These are phyloP conservation scores for Zoysia japonica DNA, from an alignment of 176 grass and related monocot genomes.

Conservation along the genomic window DNA sequence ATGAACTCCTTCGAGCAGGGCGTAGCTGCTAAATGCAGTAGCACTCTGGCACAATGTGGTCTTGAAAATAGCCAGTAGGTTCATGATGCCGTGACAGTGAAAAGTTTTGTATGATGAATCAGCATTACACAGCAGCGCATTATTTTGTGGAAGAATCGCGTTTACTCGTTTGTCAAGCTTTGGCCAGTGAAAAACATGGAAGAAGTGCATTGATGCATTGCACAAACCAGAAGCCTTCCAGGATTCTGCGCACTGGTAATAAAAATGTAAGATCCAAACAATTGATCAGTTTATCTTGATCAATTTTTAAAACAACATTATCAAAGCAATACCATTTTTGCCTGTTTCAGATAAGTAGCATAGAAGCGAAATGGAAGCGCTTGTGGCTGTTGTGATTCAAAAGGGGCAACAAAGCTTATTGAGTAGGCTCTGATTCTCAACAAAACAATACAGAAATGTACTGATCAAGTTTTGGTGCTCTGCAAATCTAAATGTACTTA, in stretches of 20 bases:
- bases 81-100: background rate
- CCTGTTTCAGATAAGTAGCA: background rate
- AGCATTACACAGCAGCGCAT: background rate
- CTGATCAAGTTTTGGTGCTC: constrained; percentile 54
- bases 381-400: constrained; percentile 21
- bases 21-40: background rate
- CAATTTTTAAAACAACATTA: background rate
- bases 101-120: background rate
- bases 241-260: background rate
- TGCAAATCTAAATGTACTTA: constrained; percentile 50
- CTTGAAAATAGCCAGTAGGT: constrained; percentile 2
- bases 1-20: too few relatives aligned
- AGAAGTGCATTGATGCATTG: background rate
- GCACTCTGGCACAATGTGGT: background rate
- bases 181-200: too few relatives aligned
- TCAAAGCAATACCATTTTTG: background rate
- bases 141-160: background rate
- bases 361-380: constrained; percentile 23
- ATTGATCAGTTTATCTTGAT: background rate
- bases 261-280: background rate
- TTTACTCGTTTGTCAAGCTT: background rate
- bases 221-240: background rate
- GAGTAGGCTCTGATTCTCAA: constrained; percentile 49
- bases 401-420: constrained; percentile 51
- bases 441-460: constrained; percentile 44